These are phyloP conservation scores for Jackrogersella multiformis DNA, from an alignment of 495 filamentous ascomycete genomes.

Conservation along the genomic window DNA sequence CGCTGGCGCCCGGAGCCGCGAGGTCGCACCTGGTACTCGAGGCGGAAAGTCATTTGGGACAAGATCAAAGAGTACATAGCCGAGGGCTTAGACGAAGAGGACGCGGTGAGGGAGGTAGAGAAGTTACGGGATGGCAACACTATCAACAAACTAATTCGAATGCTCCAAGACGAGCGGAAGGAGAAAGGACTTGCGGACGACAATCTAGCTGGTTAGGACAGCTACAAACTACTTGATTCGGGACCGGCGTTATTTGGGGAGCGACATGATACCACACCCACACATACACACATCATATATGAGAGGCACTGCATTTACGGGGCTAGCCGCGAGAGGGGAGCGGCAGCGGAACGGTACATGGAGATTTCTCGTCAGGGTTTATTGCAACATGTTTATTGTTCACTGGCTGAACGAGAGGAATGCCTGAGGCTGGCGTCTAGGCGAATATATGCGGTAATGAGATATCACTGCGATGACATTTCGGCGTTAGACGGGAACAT, in stretches of 20 bases:
- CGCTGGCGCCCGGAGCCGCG: constrained; percentile 49
- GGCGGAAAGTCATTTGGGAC: constrained; percentile 50
- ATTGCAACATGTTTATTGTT: constrained; percentile 30
- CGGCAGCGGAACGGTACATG: constrained; percentile 30
- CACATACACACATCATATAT: constrained; percentile 42
- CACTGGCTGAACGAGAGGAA: constrained; percentile 37
- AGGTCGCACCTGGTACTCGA: constrained; percentile 49
- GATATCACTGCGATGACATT: constrained; percentile 13
- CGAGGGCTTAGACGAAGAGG: constrained; percentile 47
- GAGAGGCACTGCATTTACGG: constrained; percentile 39
- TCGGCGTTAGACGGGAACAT: constrained; percentile 16
- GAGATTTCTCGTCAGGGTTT: constrained; percentile 3
- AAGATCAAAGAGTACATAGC: constrained; percentile 47
- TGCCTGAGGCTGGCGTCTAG: constrained; percentile 19
- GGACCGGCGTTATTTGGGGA: constrained; percentile 38
- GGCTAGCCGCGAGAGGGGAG: constrained; percentile 26
- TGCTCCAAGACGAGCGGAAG: constrained; percentile 48
- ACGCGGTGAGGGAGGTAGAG: constrained; percentile 46
- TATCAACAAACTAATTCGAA: constrained; percentile 49
- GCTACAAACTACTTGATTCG: constrained; percentile 22
- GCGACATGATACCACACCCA: constrained; percentile 46
- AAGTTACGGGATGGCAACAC: constrained; percentile 46
- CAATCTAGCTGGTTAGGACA: constrained; percentile 26
- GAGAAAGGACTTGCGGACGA: constrained; percentile 44
- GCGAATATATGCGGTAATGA: constrained; percentile 30